Evolutionary conservation across 2,329 filamentous ascomycete genomes (phyloP).

Genomic region (Furcasterigmium sp.): DNA sequence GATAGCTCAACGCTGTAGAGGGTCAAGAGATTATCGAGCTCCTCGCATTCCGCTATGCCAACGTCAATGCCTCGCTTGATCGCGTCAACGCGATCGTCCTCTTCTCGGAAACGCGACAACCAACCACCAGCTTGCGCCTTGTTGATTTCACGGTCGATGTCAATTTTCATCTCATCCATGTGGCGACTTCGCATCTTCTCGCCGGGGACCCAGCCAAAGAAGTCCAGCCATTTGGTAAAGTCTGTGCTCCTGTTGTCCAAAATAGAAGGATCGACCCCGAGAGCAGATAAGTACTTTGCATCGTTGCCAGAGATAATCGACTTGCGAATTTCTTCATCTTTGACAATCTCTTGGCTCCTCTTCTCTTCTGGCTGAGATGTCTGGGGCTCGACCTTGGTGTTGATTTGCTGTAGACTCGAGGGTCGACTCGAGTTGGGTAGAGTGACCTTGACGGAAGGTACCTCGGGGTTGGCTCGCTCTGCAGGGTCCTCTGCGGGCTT

Average conservation of each 20-base stretch:
- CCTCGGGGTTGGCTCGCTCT: slow-evolving; percentile 21
- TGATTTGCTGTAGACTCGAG: slow-evolving; percentile 29
- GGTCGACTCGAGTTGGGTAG: slow-evolving; percentile 36
- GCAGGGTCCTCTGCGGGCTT: slow-evolving; percentile 24
- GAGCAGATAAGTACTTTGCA: slow-evolving; percentile 67
- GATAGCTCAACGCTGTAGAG: slow-evolving; percentile 92
- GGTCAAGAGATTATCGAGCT: slow-evolving; percentile 89
- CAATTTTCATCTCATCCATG: slow-evolving; percentile 74
- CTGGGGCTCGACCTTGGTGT: slow-evolving; percentile 16
- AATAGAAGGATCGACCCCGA: slow-evolving; percentile 74
- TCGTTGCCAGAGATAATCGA: slow-evolving; percentile 68
- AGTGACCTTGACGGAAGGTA: slow-evolving; percentile 56
- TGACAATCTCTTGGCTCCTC: slow-evolving; percentile 14
- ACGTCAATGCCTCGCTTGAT: slow-evolving; percentile 83
- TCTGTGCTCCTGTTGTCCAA: slow-evolving; percentile 72
- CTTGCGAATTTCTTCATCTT: slow-evolving; percentile 46
- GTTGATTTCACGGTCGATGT: slow-evolving; percentile 82
- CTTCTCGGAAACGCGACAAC: slow-evolving; percentile 77
- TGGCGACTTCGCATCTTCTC: slow-evolving; percentile 68
- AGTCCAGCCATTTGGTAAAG: slow-evolving; percentile 76
- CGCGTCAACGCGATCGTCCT: slow-evolving; percentile 83
- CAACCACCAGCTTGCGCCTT: slow-evolving; percentile 90
- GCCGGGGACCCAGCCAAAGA: slow-evolving; percentile 82
- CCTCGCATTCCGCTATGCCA: slow-evolving; percentile 92
- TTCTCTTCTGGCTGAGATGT: slow-evolving; percentile 24